phyloP scores from a whole-genome alignment of 495 filamentous ascomycete genomes.

The Tuber melanosporum region DNA sequence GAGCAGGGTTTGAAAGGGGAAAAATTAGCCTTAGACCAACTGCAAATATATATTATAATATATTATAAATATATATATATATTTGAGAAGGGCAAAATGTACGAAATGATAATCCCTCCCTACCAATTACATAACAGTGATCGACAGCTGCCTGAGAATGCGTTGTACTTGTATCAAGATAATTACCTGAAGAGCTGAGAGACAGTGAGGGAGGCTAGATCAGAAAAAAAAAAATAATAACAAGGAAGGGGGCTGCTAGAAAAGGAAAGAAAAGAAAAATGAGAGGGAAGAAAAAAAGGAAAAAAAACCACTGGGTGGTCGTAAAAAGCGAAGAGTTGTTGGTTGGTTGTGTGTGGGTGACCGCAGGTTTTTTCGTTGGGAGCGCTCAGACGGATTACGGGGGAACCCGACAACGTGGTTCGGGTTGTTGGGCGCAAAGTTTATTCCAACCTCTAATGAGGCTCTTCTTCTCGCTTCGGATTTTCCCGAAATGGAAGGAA shows the following conservation, averaged over 20 bases:
- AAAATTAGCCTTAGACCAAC: not conserved
- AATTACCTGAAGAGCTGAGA: not conserved
- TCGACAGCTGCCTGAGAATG: not conserved
- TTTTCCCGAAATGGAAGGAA: not conserved
- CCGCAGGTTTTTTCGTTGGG: conserved; percentile 25
- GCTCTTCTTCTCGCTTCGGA: conserved; percentile 19
- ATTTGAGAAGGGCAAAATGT: not conserved
- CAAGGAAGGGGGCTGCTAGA: not conserved
- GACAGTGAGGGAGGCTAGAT: not conserved
- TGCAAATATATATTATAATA: not conserved
- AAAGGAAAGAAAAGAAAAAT: not conserved
- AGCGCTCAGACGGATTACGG: conserved; percentile 6
- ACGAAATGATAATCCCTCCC: not conserved
- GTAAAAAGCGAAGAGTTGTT: conserved; percentile 4
- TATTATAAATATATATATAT: no score
- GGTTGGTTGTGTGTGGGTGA: conserved; percentile 26
- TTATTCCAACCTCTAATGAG: conserved; percentile 36
- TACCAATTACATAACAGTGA: not conserved
- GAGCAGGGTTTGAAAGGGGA: not conserved
- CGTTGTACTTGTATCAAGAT: not conserved
- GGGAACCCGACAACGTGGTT: conserved; percentile 31
- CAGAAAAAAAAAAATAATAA: not conserved
- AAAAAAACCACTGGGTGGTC: not conserved
- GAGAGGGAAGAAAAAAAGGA: not conserved
- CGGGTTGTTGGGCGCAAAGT: conserved; percentile 25